A percentile compares a stretch with the other conserved stretches of the same genome.
phyloP scores from a whole-genome alignment of 257 asterid genomes.

The Plectranthus barbatus region DNA sequence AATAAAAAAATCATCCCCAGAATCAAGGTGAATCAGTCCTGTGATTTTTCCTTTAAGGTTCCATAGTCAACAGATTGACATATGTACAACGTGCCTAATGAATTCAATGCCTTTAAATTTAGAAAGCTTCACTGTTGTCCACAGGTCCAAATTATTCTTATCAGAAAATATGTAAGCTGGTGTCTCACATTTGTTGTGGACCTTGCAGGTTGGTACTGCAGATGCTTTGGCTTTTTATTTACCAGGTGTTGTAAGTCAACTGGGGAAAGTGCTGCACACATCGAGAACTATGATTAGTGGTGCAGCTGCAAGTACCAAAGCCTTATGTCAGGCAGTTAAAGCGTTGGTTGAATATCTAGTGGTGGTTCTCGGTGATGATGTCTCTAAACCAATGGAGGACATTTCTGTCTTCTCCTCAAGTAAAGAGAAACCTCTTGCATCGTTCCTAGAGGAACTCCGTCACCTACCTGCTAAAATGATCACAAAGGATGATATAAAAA shows the following conservation, averaged over 20 bases:
- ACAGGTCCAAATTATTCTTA: background rate
- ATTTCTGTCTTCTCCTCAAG: slow-evolving; percentile 14
- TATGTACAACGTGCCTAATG: background rate
- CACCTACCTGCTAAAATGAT: slow-evolving; percentile 41
- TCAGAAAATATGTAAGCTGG: background rate
- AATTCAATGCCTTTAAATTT: background rate
- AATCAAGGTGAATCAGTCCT: background rate
- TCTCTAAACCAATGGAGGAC: slow-evolving; percentile 29
- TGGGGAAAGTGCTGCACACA: slow-evolving; percentile 73
- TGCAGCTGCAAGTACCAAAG: slow-evolving; percentile 80
- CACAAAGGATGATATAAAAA: slow-evolving; percentile 16
- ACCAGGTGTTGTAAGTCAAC: slow-evolving; percentile 92
- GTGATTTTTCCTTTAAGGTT: background rate
- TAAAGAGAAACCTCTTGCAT: slow-evolving; percentile 46
- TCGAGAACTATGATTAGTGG: slow-evolving; percentile 87
- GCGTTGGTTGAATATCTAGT: slow-evolving; percentile 65
- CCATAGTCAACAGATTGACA: background rate
- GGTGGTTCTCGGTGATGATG: slow-evolving; percentile 58
- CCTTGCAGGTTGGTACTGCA: slow-evolving; percentile 82
- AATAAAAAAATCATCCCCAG: background rate
- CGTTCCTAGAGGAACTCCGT: slow-evolving; percentile 73
- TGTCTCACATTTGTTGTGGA: slow-evolving; percentile 7
- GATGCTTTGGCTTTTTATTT: slow-evolving; percentile 93
- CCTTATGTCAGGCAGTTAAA: slow-evolving; percentile 70
- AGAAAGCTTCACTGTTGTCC: background rate